Evolutionary conservation across 1,284 basidiomycete genomes (phyloP).

Genomic region (Mycena sp.): DNA sequence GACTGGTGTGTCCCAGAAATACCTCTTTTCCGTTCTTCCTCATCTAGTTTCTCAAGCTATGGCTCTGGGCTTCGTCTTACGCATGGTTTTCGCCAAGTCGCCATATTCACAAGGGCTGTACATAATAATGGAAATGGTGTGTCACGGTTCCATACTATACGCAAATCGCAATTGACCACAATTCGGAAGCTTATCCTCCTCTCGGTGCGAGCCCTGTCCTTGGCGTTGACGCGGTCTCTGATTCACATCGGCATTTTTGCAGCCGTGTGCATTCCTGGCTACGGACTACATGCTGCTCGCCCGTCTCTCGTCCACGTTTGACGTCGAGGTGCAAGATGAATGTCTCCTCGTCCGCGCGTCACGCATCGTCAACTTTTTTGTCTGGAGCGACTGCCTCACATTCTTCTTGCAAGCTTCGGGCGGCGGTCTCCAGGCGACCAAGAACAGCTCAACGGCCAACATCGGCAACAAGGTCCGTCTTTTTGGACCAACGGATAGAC

Average conservation of each 20-base stretch:
- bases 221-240: background rate
- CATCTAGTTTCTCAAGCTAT: too few relatives aligned
- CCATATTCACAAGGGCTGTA: background rate
- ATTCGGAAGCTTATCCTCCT: background rate
- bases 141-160: too few relatives aligned
- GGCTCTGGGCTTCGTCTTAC: background rate
- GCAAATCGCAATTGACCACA: too few relatives aligned
- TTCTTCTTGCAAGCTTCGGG: constrained; percentile 16
- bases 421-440: constrained; percentile 4
- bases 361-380: constrained; percentile 19
- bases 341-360: constrained; percentile 23
- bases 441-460: background rate
- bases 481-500: background rate
- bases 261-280: constrained; percentile 32
- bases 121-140: background rate
- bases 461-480: constrained; percentile 9
- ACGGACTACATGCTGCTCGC: constrained; percentile 30
- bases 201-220: background rate
- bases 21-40: too few relatives aligned
- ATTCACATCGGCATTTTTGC: background rate
- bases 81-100: background rate
- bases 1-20: too few relatives aligned
- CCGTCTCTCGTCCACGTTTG: constrained; percentile 22
- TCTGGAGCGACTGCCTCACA: constrained; percentile 16
- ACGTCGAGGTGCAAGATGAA: constrained; percentile 5